Conservation (phyloP, 176 grass and related monocot genomes). For the Tillandsia fasciculata region DNA sequence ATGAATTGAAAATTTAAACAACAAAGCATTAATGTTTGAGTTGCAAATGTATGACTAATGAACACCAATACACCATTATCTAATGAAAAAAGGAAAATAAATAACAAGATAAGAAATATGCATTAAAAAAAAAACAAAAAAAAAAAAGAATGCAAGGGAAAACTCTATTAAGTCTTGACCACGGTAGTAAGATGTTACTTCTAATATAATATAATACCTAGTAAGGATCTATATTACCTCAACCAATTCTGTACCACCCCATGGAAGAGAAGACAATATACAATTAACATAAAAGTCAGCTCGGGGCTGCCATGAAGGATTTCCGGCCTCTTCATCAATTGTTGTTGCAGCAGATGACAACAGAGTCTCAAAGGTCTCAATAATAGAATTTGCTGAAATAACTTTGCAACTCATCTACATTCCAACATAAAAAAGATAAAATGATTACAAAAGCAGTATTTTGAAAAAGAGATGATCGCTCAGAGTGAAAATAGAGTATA, state of each 20-base stretch:
- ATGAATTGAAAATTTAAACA: too few species aligned
- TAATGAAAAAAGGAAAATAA: too few species aligned
- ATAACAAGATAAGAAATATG: too few species aligned
- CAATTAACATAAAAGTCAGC: slow-evolving; percentile 97
- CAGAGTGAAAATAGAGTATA: background rate
- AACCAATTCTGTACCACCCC: slow-evolving; percentile 82
- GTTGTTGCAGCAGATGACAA: slow-evolving; percentile 81
- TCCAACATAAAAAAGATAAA: slow-evolving; percentile 21
- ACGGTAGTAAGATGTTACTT: too few species aligned
- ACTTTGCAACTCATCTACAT: slow-evolving; percentile 97
- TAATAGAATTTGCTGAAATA: slow-evolving; percentile 65
- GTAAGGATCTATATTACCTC: slow-evolving; percentile 46
- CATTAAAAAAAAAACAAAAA: too few species aligned
- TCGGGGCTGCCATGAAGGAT: slow-evolving; percentile 76
- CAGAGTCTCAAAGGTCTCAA: slow-evolving; percentile 72
- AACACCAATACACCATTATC: too few species aligned
- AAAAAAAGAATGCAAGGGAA: too few species aligned
- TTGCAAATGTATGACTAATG: too few species aligned
- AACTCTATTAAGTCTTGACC: too few species aligned
- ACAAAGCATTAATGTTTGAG: too few species aligned
- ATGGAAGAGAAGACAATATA: slow-evolving; percentile 91
- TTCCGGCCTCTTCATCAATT: slow-evolving; percentile 82
- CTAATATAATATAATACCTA: too few species aligned
- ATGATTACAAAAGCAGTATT: slow-evolving; percentile 9
- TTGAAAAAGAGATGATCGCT: background rate